These are phyloP conservation scores for cucumber (Cucumis sativus) DNA, from an alignment of 306 rosid genomes.

Conservation along the genomic window DNA sequence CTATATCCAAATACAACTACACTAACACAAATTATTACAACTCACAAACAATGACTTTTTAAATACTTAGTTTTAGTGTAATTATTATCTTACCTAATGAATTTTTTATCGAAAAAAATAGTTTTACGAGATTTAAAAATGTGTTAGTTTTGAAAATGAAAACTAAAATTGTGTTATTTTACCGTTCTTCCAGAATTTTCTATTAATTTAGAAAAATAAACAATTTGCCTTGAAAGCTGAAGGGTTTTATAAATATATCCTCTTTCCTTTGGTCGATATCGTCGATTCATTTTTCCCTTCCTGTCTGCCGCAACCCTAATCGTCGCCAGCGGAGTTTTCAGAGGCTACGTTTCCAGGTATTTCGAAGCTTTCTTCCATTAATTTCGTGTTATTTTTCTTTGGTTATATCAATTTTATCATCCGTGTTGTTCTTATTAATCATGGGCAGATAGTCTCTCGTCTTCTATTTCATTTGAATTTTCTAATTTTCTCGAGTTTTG, in stretches of 20 bases:
- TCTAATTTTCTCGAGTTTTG: not conserved
- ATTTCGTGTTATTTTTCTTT: not conserved
- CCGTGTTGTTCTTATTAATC: not conserved
- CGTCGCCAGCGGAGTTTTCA: not conserved
- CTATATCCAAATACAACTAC: too few relatives aligned
- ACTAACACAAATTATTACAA: too few relatives aligned
- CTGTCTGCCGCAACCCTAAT: not conserved
- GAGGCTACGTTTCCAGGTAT: slow-evolving; percentile 1
- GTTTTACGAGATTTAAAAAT: too few relatives aligned
- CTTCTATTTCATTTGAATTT: not conserved
- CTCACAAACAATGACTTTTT: too few relatives aligned
- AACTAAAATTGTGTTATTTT: too few relatives aligned
- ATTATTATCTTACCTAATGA: too few relatives aligned
- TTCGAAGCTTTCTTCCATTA: not conserved
- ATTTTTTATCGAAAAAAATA: too few relatives aligned
- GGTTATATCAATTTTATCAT: not conserved
- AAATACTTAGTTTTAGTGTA: too few relatives aligned
- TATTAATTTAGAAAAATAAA: too few relatives aligned
- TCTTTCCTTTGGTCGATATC: not conserved
- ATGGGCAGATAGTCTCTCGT: not conserved
- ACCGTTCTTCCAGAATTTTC: too few relatives aligned
- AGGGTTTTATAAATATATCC: not conserved
- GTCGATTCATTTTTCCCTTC: not conserved
- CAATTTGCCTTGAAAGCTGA: not conserved
- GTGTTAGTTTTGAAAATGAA: too few relatives aligned